phyloP scores from a whole-genome alignment of 1,139 yeast species.

The Taiozyma onychis region DNA sequence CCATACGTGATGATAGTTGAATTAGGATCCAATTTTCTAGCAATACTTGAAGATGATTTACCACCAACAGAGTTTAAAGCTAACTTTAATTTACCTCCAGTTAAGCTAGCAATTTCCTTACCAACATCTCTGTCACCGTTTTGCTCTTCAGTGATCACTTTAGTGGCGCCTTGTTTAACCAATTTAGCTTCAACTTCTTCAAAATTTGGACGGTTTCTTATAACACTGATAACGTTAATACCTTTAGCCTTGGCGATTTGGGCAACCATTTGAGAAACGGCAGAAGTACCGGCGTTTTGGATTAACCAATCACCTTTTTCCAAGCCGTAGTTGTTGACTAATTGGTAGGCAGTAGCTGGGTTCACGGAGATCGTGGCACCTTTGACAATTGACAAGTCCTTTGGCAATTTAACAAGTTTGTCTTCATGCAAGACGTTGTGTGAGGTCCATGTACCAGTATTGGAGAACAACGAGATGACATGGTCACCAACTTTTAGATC shows the following conservation, averaged over 20 bases:
- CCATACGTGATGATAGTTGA: slow-evolving; percentile 86
- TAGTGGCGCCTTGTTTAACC: slow-evolving; percentile 77
- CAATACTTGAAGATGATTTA: slow-evolving; percentile 69
- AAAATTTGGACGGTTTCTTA: slow-evolving; percentile 77
- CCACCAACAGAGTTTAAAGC: slow-evolving; percentile 96
- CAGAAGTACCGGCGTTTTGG: slow-evolving; percentile 95
- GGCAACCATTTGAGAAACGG: slow-evolving; percentile 90
- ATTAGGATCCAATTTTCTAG: slow-evolving; percentile 72
- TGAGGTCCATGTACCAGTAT: slow-evolving; percentile 95
- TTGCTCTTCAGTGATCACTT: slow-evolving; percentile 86
- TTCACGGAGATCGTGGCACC: slow-evolving; percentile 91
- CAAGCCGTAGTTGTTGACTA: slow-evolving; percentile 71
- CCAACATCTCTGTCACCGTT: slow-evolving; percentile 63
- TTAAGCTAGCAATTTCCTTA: slow-evolving; percentile 55
- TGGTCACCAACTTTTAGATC: slow-evolving; percentile 71
- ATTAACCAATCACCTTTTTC: slow-evolving; percentile 83
- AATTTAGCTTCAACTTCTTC: slow-evolving; percentile 42
- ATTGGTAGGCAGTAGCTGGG: slow-evolving; percentile 87
- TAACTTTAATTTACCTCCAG: slow-evolving; percentile 54
- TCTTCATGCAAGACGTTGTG: slow-evolving; percentile 54
- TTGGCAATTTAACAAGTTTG: slow-evolving; percentile 47
- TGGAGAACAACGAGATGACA: slow-evolving; percentile 80
- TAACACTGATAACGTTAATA: slow-evolving; percentile 76
- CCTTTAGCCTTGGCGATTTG: slow-evolving; percentile 82
- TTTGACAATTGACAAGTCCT: slow-evolving; percentile 46